Evolutionary conservation across 345 rosid genomes (phyloP).

Genomic region (Crucihimalaya himalaica): DNA sequence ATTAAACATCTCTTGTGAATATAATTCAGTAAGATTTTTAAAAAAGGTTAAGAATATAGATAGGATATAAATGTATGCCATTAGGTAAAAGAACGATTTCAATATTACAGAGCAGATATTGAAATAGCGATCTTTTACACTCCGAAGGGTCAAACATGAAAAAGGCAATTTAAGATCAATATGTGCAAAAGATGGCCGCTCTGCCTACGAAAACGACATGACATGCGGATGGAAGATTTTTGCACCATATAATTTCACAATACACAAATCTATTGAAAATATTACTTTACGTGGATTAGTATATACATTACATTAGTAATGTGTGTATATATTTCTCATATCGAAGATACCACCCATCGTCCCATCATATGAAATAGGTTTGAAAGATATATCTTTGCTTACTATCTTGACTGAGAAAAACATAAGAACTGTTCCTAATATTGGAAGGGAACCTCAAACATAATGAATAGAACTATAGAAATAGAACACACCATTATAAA

Average conservation of each 20-base stretch:
- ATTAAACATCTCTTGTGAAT: not conserved
- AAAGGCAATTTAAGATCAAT: conserved; percentile 24
- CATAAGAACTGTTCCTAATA: not conserved
- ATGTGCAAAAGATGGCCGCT: conserved; percentile 44
- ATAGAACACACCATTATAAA: not conserved
- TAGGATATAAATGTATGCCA: conserved; percentile 25
- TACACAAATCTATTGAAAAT: too few relatives aligned
- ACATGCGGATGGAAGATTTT: conserved; percentile 45
- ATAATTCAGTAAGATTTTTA: not conserved
- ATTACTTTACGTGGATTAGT: not conserved
- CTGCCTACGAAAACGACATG: conserved; percentile 38
- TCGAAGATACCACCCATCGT: not conserved
- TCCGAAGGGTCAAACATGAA: conserved; percentile 25
- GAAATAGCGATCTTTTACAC: conserved; percentile 28
- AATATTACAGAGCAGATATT: conserved; percentile 23
- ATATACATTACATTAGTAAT: not conserved
- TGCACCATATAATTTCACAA: not conserved
- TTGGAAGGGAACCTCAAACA: not conserved
- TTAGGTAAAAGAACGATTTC: conserved; percentile 28
- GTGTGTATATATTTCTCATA: not conserved
- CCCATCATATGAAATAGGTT: not conserved
- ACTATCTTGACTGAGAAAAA: not conserved
- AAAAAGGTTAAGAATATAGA: not conserved
- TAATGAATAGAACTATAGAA: not conserved
- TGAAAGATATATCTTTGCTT: not conserved